These are phyloP conservation scores for Thermochaetoides dissita DNA, from an alignment of 2,329 filamentous ascomycete species.

Conservation along the genomic window DNA sequence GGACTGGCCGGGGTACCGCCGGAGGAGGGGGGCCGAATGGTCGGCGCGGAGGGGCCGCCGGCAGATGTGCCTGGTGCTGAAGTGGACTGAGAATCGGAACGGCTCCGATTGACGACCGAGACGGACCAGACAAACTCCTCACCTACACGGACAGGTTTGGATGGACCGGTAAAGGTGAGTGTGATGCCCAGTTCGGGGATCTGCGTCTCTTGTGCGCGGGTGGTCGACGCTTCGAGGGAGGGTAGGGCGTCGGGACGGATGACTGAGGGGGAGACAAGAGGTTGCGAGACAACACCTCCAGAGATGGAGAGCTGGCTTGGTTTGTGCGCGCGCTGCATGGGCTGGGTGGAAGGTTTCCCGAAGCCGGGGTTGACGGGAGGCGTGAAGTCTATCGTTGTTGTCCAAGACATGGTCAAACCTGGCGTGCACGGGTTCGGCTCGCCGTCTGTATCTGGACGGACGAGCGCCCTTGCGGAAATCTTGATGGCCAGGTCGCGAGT, in stretches of 20 bases:
- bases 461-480: conserved; percentile 44
- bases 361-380: conserved; percentile 50
- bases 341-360: conserved; percentile 34
- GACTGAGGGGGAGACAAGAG: conserved; percentile 43
- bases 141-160: conserved; percentile 41
- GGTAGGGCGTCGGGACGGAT: conserved; percentile 47
- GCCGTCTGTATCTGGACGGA: conserved; percentile 21
- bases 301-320: conserved; percentile 52
- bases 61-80: background rate
- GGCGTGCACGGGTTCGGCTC: conserved; percentile 43
- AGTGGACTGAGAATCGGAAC: conserved; percentile 21
- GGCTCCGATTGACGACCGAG: conserved; percentile 60
- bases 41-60: too few relatives aligned
- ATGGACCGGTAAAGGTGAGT: conserved; percentile 56
- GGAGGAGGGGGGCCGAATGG: conserved; percentile 21
- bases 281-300: conserved; percentile 35
- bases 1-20: conserved; percentile 13
- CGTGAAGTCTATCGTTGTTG: conserved; percentile 55
- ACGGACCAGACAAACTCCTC: conserved; percentile 59
- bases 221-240: conserved; percentile 37
- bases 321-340: conserved; percentile 47
- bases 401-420: conserved; percentile 52
- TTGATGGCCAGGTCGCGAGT: conserved; percentile 42
- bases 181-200: conserved; percentile 55
- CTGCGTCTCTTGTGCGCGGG: conserved; percentile 27